Percentiles rank a stretch among this genome's conserved stretches.
Conservation (phyloP, 192 early-diverging fungal genomes). For the Coemansia sp. region DNA sequence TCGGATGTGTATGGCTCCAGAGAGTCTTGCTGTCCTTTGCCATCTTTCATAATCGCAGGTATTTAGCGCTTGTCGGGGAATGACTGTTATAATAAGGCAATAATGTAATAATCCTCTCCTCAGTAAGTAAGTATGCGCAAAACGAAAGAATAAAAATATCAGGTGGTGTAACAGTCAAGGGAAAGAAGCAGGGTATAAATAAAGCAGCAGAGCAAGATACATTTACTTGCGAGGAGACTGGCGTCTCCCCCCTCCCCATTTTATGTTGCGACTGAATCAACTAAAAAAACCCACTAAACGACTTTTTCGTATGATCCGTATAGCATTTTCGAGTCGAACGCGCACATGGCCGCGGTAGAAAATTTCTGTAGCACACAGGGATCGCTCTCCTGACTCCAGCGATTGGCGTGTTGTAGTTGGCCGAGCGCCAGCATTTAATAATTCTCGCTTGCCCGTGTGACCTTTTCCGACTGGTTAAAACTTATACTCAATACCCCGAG, state of each 20-base stretch:
- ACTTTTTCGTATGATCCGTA: neutral
- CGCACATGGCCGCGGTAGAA: neutral
- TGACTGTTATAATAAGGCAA: neutral
- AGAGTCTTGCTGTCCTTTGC: neutral
- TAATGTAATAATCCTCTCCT: neutral
- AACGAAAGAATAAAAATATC: neutral
- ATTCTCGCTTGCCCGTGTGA: neutral
- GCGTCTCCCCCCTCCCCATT: neutral
- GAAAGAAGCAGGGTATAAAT: neutral
- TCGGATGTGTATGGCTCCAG: slow-evolving; percentile 1
- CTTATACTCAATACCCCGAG: neutral
- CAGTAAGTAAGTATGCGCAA: neutral
- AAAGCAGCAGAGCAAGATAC: neutral
- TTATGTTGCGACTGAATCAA: neutral
- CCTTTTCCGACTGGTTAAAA: neutral
- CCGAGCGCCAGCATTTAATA: neutral
- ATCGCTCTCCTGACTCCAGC: neutral
- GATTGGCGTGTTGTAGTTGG: neutral
- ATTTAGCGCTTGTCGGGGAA: neutral
- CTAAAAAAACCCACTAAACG: too few species aligned
- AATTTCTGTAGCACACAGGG: neutral
- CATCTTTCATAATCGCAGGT: neutral
- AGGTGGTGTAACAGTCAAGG: too few species aligned
- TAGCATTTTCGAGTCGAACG: neutral
- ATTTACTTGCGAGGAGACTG: neutral